phyloP scores from a whole-genome alignment of 352 stramenopile genomes.

The Globisporangium yorkense region DNA sequence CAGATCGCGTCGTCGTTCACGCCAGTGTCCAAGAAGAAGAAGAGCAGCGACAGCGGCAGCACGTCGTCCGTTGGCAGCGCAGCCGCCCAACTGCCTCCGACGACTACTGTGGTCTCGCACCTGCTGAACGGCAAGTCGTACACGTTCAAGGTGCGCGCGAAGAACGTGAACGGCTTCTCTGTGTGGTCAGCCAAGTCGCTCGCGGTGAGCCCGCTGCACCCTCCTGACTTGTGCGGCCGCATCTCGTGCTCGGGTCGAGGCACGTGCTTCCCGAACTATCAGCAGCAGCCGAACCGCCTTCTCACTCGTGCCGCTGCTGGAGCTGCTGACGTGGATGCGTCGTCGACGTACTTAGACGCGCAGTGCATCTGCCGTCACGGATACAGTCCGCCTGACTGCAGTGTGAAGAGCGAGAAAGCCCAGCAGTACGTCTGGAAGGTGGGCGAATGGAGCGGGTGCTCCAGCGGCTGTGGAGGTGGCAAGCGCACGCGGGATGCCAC shows the following conservation, averaged over 20 bases:
- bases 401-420: conserved; percentile 31
- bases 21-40: conserved; percentile 6
- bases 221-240: conserved; percentile 57
- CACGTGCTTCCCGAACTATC: conserved; percentile 65
- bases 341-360: conserved; percentile 17
- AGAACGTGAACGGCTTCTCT: conserved; percentile 58
- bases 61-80: neutral
- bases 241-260: conserved; percentile 58
- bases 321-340: neutral
- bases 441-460: conserved; percentile 49
- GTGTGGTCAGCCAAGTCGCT: conserved; percentile 70
- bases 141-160: conserved; percentile 62
- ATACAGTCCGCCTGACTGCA: conserved; percentile 61
- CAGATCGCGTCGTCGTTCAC: conserved; percentile 17
- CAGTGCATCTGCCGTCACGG: conserved; percentile 60
- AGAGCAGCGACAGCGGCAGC: conserved; percentile 1
- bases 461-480: conserved; percentile 58
- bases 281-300: conserved; percentile 8
- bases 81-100: conserved; percentile 17
- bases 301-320: neutral
- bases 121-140: conserved; percentile 61
- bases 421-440: conserved; percentile 44
- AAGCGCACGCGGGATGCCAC: conserved; percentile 32
- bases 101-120: conserved; percentile 30
- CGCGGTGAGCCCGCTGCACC: conserved; percentile 61